Percentiles rank a stretch among this genome's conserved stretches.
Conservation (phyloP, 2,329 filamentous ascomycete genomes). For the Penicillium sp. region DNA sequence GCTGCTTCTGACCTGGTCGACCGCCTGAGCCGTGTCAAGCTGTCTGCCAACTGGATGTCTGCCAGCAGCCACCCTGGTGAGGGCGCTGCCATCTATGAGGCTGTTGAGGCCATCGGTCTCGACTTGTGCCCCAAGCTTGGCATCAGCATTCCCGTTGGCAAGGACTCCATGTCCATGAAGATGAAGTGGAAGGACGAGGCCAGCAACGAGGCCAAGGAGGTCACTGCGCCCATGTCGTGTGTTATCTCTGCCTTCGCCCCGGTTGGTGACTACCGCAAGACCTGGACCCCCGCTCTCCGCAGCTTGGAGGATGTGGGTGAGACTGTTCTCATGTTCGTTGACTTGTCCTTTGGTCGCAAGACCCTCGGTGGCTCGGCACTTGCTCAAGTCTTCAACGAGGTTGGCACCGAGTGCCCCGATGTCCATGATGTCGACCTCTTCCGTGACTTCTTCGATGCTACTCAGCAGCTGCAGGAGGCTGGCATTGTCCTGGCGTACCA, state of each 20-base stretch:
- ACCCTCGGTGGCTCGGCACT: conserved; percentile 89
- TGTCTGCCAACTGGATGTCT: conserved; percentile 99
- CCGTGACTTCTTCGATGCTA: conserved; percentile 89
- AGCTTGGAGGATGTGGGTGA: conserved; percentile 87
- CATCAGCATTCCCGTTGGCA: conserved; percentile 92
- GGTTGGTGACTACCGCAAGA: conserved; percentile 80
- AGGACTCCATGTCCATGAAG: conserved; percentile 99
- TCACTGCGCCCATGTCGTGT: conserved; percentile 88
- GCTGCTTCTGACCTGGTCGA: conserved; percentile 78
- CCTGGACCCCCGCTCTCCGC: conserved; percentile 90
- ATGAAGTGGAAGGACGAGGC: conserved; percentile 84
- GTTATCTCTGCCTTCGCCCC: conserved; percentile 90
- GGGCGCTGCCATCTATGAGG: conserved; percentile 89
- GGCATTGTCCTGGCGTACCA: conserved; percentile 89
- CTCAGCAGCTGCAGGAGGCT: conserved; percentile 70
- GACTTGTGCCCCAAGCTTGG: conserved; percentile 89
- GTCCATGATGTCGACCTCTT: conserved; percentile 81
- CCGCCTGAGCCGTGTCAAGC: conserved; percentile 77
- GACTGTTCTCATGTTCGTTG: conserved; percentile 86
- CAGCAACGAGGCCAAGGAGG: conserved; percentile 74
- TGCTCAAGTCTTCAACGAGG: conserved; percentile 84
- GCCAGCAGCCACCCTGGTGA: conserved; percentile 93
- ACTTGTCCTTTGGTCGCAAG: conserved; percentile 80
- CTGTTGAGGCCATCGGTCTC: conserved; percentile 90
- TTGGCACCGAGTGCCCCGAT: conserved; percentile 85